Conservation (phyloP, 176 grass and related monocot genomes). For the maize (Zea mays) region DNA sequence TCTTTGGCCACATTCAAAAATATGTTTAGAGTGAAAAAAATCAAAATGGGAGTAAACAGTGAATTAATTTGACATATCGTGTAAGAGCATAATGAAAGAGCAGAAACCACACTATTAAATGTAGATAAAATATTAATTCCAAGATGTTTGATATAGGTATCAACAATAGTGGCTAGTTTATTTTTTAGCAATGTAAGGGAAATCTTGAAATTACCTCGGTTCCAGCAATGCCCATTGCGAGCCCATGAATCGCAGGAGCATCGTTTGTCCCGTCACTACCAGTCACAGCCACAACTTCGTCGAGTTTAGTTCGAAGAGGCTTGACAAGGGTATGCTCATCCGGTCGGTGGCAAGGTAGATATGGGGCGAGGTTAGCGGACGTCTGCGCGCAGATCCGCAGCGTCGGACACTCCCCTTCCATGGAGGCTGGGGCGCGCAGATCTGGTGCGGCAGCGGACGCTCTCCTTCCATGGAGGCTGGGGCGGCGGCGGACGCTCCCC, state of each 20-base stretch:
- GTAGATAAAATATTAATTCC: background rate
- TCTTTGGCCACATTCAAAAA: background rate
- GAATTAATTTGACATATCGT: background rate
- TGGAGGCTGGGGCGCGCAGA: no score
- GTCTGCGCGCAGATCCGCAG: no score
- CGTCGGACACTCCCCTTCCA: no score
- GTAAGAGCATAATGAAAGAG: background rate
- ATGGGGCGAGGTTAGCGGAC: no score
- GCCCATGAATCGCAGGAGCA: no score
- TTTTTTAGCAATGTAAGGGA: slow-evolving; percentile 3
- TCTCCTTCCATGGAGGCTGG: no score
- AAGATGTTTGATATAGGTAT: slow-evolving; percentile 11
- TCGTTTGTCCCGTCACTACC: no score
- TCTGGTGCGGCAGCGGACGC: no score
- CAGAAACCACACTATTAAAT: background rate
- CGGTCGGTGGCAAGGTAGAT: no score
- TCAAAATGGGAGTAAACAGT: slow-evolving; percentile 14
- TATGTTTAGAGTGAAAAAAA: slow-evolving; percentile 15
- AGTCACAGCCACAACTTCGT: no score
- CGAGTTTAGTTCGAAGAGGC: slow-evolving; percentile 89
- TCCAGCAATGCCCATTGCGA: slow-evolving; percentile 92
- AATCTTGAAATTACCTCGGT: slow-evolving; percentile 65
- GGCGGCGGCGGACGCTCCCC: no score
- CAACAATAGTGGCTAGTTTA: background rate
- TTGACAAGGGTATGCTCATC: slow-evolving; percentile 94